A percentile compares a stretch with the other conserved stretches of the same genome.
Evolutionary conservation across 257 asterid genomes (phyloP).

Genomic region (Petrea volubilis): DNA sequence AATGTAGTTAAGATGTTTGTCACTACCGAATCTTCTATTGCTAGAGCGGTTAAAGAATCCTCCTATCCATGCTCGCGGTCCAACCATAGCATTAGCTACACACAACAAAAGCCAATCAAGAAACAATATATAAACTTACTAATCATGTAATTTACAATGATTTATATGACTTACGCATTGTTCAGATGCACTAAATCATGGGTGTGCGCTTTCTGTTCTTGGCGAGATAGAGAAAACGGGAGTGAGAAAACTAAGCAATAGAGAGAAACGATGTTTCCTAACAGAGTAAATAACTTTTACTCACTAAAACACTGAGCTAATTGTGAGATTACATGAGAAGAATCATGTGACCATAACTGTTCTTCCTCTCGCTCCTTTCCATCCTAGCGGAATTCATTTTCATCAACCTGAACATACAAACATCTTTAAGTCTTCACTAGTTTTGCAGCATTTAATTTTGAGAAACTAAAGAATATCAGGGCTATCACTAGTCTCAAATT

Average conservation of each 20-base stretch:
- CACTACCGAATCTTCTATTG: constrained; percentile 65
- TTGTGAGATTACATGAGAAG: constrained; percentile 77
- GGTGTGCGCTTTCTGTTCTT: neutral
- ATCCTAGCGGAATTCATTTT: constrained; percentile 65
- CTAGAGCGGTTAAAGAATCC: constrained; percentile 69
- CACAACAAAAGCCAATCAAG: constrained; percentile 14
- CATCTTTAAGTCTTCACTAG: constrained; percentile 28
- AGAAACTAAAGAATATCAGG: neutral
- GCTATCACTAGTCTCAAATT: neutral
- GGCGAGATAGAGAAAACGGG: neutral
- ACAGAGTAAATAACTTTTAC: constrained; percentile 39
- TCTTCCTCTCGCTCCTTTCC: constrained; percentile 56
- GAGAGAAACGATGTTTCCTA: constrained; percentile 16
- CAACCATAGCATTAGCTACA: constrained; percentile 98
- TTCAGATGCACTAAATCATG: neutral
- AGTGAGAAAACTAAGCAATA: neutral
- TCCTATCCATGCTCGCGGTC: constrained; percentile 96
- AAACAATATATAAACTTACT: neutral
- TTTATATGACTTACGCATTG: neutral
- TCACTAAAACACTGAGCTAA: constrained; percentile 86
- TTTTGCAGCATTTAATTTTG: neutral
- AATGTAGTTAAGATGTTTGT: constrained; percentile 47
- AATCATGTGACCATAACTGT: constrained; percentile 51
- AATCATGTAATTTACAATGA: neutral
- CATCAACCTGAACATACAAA: constrained; percentile 68